Evolutionary conservation across 2,329 filamentous ascomycete genomes (phyloP), one percentile per base, ranked within the genome.

Genomic region (Ophiostoma ulmi): DNA sequence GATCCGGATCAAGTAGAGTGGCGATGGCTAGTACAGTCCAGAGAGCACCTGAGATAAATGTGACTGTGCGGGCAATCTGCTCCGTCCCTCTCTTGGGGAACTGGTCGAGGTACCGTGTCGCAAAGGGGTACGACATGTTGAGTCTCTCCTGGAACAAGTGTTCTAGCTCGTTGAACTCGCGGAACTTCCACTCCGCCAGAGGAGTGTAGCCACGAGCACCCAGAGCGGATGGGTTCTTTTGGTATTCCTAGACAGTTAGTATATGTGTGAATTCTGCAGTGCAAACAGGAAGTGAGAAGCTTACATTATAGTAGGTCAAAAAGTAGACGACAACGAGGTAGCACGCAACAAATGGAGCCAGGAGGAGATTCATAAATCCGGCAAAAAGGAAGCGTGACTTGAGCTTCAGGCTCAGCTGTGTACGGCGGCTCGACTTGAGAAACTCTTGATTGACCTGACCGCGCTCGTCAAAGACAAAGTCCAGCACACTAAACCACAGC

Each of bases 1-100:
- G 65, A 76, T 99, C 94, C 0, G 93, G 91, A 76, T 98, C 94
- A 35, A 95, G 84, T n/a, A 98, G 81, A 0, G 94, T 93, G 2
- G 91, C 90, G 22, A 96, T 83, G 5, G 91, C 91, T 39, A 99
- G 84, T 4, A 99, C 91, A 3, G 93, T 93, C 4, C 92, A 90
- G 48, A 98, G 84, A 0, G 94, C 92, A 7, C 95, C 94, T 10
- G 92, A 87, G 73, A 98, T 86, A 76, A 99, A 97, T 1, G 93
- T 90, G 39, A 97, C 85, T 67, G 96, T 97, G 58, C 91, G 87
- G 13, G 91, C 91, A 48, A 94, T 78, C 75, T 97, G 93, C 73
- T 95, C 91, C 0, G 90, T 95, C 80, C 97, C 97, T 77, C 94
- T 90, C 78, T 98, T 98, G 0, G 95, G 95, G 73, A 99, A 99